phyloP scores from a whole-genome alignment of 1,284 basidiomycete genomes.

The Retiboletus flavoniger region DNA sequence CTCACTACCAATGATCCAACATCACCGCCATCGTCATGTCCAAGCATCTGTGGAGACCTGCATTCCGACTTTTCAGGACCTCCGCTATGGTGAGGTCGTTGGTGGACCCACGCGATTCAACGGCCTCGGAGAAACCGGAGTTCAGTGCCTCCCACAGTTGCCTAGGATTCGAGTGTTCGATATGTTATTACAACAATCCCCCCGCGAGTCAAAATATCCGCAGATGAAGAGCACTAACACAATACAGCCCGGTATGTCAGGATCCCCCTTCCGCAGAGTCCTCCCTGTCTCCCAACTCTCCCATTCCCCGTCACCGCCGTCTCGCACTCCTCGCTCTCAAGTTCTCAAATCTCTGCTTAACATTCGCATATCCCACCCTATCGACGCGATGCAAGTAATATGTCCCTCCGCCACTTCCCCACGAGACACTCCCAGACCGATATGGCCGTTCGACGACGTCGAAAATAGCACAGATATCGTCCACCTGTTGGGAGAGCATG shows the following conservation, averaged over 20 bases:
- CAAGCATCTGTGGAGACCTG: too few relatives aligned
- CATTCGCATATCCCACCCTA: conserved; percentile 61
- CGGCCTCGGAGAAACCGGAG: neutral
- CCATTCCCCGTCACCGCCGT: conserved; percentile 16
- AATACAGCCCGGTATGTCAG: neutral
- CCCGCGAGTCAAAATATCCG: neutral
- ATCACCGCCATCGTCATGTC: neutral
- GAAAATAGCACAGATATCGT: conserved; percentile 75
- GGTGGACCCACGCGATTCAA: neutral
- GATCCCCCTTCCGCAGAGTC: neutral
- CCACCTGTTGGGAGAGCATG: conserved; percentile 43
- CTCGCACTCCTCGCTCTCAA: conserved; percentile 35
- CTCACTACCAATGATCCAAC: neutral
- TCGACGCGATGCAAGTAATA: conserved; percentile 77
- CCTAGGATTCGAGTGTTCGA: neutral
- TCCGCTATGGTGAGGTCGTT: neutral
- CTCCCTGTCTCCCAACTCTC: neutral
- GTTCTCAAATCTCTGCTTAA: conserved; percentile 52
- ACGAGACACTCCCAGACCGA: conserved; percentile 69
- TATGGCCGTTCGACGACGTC: conserved; percentile 67
- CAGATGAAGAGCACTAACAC: conserved; percentile 3
- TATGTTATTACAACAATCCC: neutral
- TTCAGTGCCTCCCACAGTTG: too few relatives aligned
- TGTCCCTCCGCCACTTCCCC: conserved; percentile 64
- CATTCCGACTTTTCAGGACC: neutral